Evolutionary conservation across 2,329 filamentous ascomycete genomes (phyloP), one percentile per base, ranked within the genome.

Genomic region (Fusarium pseudograminearum): DNA sequence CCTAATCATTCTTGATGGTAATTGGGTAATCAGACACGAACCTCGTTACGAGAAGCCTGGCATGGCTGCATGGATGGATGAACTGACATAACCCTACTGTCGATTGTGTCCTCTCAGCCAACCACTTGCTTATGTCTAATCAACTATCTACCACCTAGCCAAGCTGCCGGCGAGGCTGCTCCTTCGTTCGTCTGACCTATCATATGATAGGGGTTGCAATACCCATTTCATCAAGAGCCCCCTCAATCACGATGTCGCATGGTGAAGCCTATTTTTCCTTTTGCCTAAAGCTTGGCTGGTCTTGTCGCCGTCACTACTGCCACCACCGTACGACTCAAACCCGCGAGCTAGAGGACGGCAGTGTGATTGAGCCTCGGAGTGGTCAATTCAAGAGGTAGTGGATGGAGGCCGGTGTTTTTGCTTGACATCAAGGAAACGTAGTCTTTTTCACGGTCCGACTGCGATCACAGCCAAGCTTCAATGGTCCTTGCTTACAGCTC

Each of bases 61-160:
- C 36, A 48, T 26, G 34, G 42, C 48, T 50, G 26, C 42, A 48
- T 26, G 34, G 42, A 44, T 50, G 38, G 18, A 28, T 57, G 58
- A 62, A 44, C 30, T 38, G 26, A 11, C 20, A 18, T 20, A 54
- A 41, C 55, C 54, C 30, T 66, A 22, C 62, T 36, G 46, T 36
- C 45, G 56, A 63, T 57, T 59, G 20, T 38, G 4, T 42, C 45
- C 26, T 41, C 41, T 8, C 33, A 59, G 16, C 54, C 62, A 61
- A 65, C 54, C 41, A 54, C 40, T 60, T 33, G 20, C 34, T 14
- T 31, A 46, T 30, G 60, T n/a, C 30, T 26, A 46, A 46, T 60
- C n/a, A 24, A 46, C 28, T 36, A 65, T 65, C 61, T 61, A 61
- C 55, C 36, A 12, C 36, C 41, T 31, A 48, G 61, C 22, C 33